Conservation (phyloP, 495 filamentous ascomycete genomes). For the Penicillium silybi region DNA sequence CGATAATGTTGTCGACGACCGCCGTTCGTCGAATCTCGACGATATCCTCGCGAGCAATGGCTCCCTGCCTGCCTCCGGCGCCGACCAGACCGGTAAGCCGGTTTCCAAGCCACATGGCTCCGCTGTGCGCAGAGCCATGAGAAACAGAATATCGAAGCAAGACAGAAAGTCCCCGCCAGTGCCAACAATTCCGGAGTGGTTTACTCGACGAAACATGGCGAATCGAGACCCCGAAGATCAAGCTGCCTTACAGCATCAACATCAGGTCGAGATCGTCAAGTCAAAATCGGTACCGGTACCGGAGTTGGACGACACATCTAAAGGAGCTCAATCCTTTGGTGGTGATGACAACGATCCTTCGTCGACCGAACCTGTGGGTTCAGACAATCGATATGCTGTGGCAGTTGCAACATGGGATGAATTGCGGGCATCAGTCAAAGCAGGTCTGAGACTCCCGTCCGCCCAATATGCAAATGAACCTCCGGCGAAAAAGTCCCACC, state of each 20-base stretch:
- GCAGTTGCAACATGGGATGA: constrained; percentile 38
- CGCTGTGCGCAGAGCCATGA: constrained; percentile 36
- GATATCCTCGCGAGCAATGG: constrained; percentile 8
- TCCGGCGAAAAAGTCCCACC: constrained; percentile 56
- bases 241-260: constrained; percentile 8
- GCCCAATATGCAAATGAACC: constrained; percentile 44
- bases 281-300: constrained; percentile 1
- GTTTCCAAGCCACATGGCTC: constrained; percentile 37
- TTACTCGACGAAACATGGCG: constrained; percentile 34
- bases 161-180: constrained; percentile 15
- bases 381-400: constrained; percentile 34
- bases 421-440: constrained; percentile 37
- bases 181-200: constrained; percentile 38
- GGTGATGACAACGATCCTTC: constrained; percentile 22
- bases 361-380: constrained; percentile 2
- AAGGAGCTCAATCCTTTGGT: constrained; percentile 14
- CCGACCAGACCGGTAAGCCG: constrained; percentile 21
- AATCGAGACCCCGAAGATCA: constrained; percentile 10
- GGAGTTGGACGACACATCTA: constrained; percentile 6
- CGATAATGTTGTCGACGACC: constrained; percentile 19
- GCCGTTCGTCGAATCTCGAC: constrained; percentile 21
- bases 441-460: constrained; percentile 38
- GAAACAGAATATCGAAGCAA: constrained; percentile 27
- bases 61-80: constrained; percentile 7
- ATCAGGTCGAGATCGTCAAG: constrained; percentile 27